Evolutionary conservation across 2,329 filamentous ascomycete genomes (phyloP).

Genomic region (Didymella lethalis): DNA sequence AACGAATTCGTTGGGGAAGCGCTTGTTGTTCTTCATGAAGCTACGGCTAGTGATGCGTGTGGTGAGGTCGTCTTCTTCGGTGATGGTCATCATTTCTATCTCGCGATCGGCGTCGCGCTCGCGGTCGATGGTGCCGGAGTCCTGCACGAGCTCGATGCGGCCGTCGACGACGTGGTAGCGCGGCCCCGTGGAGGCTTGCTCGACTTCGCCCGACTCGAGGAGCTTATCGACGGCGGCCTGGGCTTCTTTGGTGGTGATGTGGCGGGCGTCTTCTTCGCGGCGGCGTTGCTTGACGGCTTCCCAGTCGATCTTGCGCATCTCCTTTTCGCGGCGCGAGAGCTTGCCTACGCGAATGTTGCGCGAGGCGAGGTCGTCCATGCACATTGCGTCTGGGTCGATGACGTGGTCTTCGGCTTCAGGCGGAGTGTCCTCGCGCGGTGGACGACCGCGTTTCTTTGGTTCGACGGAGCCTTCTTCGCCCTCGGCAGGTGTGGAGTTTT

Average conservation of each 20-base stretch:
- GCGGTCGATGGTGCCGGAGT: constrained; percentile 71
- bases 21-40: constrained; percentile 68
- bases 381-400: constrained; percentile 72
- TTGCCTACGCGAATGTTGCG: constrained; percentile 72
- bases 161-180: constrained; percentile 71
- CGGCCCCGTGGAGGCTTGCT: constrained; percentile 43
- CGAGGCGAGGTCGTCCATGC: constrained; percentile 75
- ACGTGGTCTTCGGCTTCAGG: constrained; percentile 50
- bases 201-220: constrained; percentile 23
- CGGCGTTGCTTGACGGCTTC: constrained; percentile 56
- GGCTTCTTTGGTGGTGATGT: constrained; percentile 32
- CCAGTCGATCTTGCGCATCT: constrained; percentile 73
- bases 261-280: constrained; percentile 44
- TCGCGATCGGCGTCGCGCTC: constrained; percentile 68
- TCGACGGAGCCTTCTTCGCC: constrained; percentile 24
- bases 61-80: constrained; percentile 82
- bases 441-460: constrained; percentile 38
- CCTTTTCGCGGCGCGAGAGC: constrained; percentile 76
- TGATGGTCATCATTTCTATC: constrained; percentile 64
- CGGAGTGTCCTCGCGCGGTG: constrained; percentile 43
- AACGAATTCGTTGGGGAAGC: constrained; percentile 57
- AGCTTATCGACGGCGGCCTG: constrained; percentile 35
- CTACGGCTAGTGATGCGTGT: constrained; percentile 73
- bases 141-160: constrained; percentile 74
- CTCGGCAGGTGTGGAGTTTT: constrained; percentile 24